Base-by-base conservation (phyloP, 352 stramenopile genomes). In the Globisporangium nagaii region DNA sequence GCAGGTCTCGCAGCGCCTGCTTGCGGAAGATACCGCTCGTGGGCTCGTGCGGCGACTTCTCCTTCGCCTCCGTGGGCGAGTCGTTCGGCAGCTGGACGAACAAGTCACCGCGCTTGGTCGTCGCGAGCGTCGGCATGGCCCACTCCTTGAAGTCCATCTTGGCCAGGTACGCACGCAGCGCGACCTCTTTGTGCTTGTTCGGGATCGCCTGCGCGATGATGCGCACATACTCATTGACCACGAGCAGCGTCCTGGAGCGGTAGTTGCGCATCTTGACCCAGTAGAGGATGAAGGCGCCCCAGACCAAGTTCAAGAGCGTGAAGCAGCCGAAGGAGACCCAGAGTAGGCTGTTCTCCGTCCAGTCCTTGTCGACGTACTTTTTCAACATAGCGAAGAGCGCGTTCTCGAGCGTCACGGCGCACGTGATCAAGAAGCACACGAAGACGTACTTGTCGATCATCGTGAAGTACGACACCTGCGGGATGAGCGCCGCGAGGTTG, bases 391-490 rank as follows among this genome's bases (percentile, higher is more conserved):
- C n/a, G 52, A 73, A 85, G 2, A 84, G 49, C 2, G 75, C 65
- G 42, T 84, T 87, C 56, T 83, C 76, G 25, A 87, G 41, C 20
- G 71, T 73, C 15, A 87, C 72, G 11, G 73, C 20, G 19, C 62
- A 81, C 7, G 74, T 60, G 35, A 84, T 63, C 5, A 84, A 54
- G 53, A 87, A 87, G 65, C 73, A 84, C 56, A 84, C 80, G 39
- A 79, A 81, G 2, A 87, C 71, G 13, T 54, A 49, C 41, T 17
- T 50, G 39, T n/a, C 45, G 28, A 52, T 27, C 28, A 19, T 22
- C 31, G 79, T 87, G 32, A 84, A 78, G 41, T 89, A 89, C 47
- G 75, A 79, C 2, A 89, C 70, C 35, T 84, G 70, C 11, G 78
- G 78, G 6, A 84, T 75, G 0, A 77, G 40, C 1, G 61, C 62